Percentiles rank a stretch among this genome's conserved stretches.
These are phyloP conservation scores for Phytophthora multivora DNA, from an alignment of 352 stramenopile genomes.

Conservation along the genomic window DNA sequence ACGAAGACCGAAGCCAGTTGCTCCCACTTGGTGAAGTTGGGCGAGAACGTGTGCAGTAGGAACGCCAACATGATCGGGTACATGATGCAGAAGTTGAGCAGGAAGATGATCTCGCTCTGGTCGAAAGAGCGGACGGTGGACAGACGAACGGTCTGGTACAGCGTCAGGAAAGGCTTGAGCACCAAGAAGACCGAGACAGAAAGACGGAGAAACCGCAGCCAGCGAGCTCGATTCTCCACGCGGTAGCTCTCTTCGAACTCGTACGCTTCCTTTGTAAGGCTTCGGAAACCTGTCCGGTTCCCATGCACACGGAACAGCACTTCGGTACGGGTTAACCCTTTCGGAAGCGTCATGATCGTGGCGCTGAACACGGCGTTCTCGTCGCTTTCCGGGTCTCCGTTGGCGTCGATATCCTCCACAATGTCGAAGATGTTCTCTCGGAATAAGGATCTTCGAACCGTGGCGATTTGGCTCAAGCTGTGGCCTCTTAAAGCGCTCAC, in stretches of 20 bases:
- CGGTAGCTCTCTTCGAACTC: conserved; percentile 81
- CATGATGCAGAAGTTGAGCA: conserved; percentile 82
- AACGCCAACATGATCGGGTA: conserved; percentile 66
- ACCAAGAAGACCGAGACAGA: conserved; percentile 71
- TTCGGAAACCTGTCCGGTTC: conserved; percentile 25
- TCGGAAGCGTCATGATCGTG: conserved; percentile 79
- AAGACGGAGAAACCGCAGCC: conserved; percentile 70
- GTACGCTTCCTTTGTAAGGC: conserved; percentile 54
- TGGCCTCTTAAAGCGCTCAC: conserved; percentile 42
- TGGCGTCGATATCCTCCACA: conserved; percentile 65
- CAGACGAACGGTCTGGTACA: conserved; percentile 69
- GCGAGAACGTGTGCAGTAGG: conserved; percentile 75
- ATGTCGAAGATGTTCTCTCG: conserved; percentile 83
- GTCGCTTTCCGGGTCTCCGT: conserved; percentile 30
- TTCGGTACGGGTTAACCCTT: conserved; percentile 69
- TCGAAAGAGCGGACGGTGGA: conserved; percentile 50
- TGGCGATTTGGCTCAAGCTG: conserved; percentile 37
- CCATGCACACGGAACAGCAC: conserved; percentile 68
- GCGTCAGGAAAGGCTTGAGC: conserved; percentile 77
- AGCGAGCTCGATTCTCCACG: conserved; percentile 65
- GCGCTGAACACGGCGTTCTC: conserved; percentile 35
- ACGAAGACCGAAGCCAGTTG: conserved; percentile 57
- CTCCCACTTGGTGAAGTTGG: conserved; percentile 62
- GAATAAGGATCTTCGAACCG: conserved; percentile 47
- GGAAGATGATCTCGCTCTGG: conserved; percentile 70